Percentiles rank a stretch among this genome's conserved stretches.
These are phyloP conservation scores for Acrocalymma vagum DNA, from an alignment of 2,329 filamentous ascomycete genomes.

Conservation along the genomic window DNA sequence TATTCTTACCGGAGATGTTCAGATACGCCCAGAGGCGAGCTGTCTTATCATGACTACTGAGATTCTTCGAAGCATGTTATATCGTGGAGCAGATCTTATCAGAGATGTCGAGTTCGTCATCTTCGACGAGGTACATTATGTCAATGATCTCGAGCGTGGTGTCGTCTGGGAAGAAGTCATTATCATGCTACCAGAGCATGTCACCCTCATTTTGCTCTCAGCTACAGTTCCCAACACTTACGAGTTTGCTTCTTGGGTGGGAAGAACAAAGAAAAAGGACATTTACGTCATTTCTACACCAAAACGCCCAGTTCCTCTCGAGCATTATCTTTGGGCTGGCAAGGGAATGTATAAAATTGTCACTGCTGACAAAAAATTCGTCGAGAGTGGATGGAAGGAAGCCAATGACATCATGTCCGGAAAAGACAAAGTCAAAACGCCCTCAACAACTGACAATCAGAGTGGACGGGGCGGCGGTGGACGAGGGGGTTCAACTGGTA, in stretches of 20 bases:
- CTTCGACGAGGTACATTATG: slow-evolving; percentile 98
- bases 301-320: slow-evolving; percentile 91
- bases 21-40: slow-evolving; percentile 96
- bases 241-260: slow-evolving; percentile 98
- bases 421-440: slow-evolving; percentile 76
- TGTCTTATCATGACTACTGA: slow-evolving; percentile 99
- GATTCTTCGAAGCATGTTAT: slow-evolving; percentile 97
- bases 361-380: slow-evolving; percentile 87
- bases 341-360: slow-evolving; percentile 96
- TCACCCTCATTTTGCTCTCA: slow-evolving; percentile 92
- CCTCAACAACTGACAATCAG: slow-evolving; percentile 60
- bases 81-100: slow-evolving; percentile 93
- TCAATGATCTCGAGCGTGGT: slow-evolving; percentile 93
- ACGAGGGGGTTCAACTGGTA: slow-evolving; percentile 52
- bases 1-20: slow-evolving; percentile 95
- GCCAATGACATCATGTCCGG: slow-evolving; percentile 84
- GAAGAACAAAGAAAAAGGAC: slow-evolving; percentile 96
- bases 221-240: slow-evolving; percentile 97
- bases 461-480: slow-evolving; percentile 61
- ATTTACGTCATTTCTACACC: slow-evolving; percentile 99
- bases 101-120: slow-evolving; percentile 98
- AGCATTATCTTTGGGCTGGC: slow-evolving; percentile 95
- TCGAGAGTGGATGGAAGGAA: slow-evolving; percentile 94
- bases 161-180: slow-evolving; percentile 99
- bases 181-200: slow-evolving; percentile 98